Evolutionary conservation across 192 early-diverging fungal species (phyloP), one percentile per base, ranked within the genome.

Genomic region (Umbelopsis ramanniana): DNA sequence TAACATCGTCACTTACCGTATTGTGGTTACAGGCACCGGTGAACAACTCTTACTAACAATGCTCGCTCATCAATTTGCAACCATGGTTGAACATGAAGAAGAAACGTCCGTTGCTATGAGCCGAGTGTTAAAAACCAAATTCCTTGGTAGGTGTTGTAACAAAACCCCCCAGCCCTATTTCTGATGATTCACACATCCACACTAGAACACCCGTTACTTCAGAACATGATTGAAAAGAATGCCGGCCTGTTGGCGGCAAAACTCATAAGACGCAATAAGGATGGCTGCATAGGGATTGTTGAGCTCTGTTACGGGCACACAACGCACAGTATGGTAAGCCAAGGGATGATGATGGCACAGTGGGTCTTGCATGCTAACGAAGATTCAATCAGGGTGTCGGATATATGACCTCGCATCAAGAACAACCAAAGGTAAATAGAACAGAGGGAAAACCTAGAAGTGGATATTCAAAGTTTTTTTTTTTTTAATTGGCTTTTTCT

Each of bases 31-130:
- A 40, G 93, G 93, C 5, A 94, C 91, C 0, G 95, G 95, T 19
- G 95, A 97, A 76, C 94, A 95, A 68, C 92, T 97, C 19, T 90
- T 91, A 81, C 87, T 85, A n/a, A 90, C 88, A 0, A 55, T 89
- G 50, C 73, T 97, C 22, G 92, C 93, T 0, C 79, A 78, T 15
- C 83, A 85, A 29, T 88, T 87, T 45, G 84, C 87, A 22, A 80
- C 84, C 4, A 55, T 66, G 5, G 26, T 76, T 10, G 53, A 67
- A 0, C 74, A 72, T 40, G 68, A 76, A 22, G 48, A 55, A 14
- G 72, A 75, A 66, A 68, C 81, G 4, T 68, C 75, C 29, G 46
- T 57, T 21, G 53, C 68, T 0, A 76, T 81, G 6, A 37, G 14
- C 2, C 40, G 68, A n/a, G 26, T 52, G 8, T 54, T 82, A 50